Base-by-base conservation (phyloP, 768 basidiomycete species). In the Pholiota microspora region DNA sequence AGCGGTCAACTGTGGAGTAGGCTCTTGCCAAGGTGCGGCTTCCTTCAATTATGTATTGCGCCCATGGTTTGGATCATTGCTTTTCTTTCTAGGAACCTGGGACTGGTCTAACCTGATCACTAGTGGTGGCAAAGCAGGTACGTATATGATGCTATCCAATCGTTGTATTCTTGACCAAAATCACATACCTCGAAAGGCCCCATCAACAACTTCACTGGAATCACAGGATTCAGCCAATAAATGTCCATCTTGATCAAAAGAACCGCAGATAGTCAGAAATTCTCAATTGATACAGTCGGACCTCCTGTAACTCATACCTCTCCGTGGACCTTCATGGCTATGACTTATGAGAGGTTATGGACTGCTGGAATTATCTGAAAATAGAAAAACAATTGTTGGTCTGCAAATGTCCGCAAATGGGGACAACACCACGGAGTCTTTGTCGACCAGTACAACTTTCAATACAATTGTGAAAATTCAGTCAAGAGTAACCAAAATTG, bases 1-100 rank as follows among this genome's bases (percentile, higher is more conserved):
- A 42, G 78, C 77, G 13, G 76, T 86, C 3, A 78, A 85, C 62
- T 87, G 85, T 59, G 85, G 84, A 38, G 34, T 40, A 2, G 75
- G 73, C 2, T 68, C 79, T 25, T 86, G 83, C 67, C 69, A 64
- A 36, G 82, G 82, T 80, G 29, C 23, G 32, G 25, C 34, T 24
- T 51, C 46, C 49, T 24, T 18, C 10, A 4, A 47, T 32, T n/a
- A n/a, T n/a, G n/a, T n/a, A n/a, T n/a, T n/a, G n/a, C n/a, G n/a
- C n/a, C n/a, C n/a, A n/a, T n/a, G n/a, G n/a, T n/a, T 16, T 42
- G 40, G 23, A 35, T 45, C 28, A 15, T n/a, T 25, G 23, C 10
- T 21, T 1, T 15, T 10, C 16, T 12, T 23, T 29, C 6, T 28
- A 67, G 67, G 65, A 25, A 44, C 65, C n/a, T 68, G 67, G 67